Evolutionary conservation across 345 rosid genomes (phyloP).

Genomic region (Lumnitzera racemosa): DNA sequence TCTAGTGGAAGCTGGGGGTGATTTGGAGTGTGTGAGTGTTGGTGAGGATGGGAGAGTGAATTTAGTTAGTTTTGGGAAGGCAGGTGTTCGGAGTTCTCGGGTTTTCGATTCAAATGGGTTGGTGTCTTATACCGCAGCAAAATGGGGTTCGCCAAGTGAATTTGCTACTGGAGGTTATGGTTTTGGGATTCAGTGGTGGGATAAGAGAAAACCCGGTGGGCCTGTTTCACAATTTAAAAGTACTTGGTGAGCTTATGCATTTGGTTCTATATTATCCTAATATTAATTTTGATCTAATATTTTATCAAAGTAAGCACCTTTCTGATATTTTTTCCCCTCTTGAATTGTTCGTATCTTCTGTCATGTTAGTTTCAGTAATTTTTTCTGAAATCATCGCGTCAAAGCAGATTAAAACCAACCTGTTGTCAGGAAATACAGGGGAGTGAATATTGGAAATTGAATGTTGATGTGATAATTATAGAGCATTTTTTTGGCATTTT

Average conservation of each 20-base stretch:
- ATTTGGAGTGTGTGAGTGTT: conserved; percentile 51
- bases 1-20: conserved; percentile 40
- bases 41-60: conserved; percentile 46
- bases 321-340: too few species aligned
- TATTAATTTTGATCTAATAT: neutral
- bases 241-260: conserved; percentile 39
- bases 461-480: too few species aligned
- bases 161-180: conserved; percentile 88
- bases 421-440: too few species aligned
- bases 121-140: conserved; percentile 65
- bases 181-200: conserved; percentile 88
- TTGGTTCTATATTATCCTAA: neutral
- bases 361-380: too few species aligned
- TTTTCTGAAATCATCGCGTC: too few species aligned
- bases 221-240: conserved; percentile 75
- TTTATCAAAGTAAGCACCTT: too few species aligned
- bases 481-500: too few species aligned
- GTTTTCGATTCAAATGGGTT: conserved; percentile 69
- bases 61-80: conserved; percentile 43
- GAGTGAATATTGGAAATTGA: too few species aligned
- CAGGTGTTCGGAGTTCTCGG: conserved; percentile 32
- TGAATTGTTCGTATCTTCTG: too few species aligned
- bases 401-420: too few species aligned
- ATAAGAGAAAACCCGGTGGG: conserved; percentile 60
- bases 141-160: conserved; percentile 81